Conservation (phyloP, 164 flowering plant species). For the Liquidambar formosana region DNA sequence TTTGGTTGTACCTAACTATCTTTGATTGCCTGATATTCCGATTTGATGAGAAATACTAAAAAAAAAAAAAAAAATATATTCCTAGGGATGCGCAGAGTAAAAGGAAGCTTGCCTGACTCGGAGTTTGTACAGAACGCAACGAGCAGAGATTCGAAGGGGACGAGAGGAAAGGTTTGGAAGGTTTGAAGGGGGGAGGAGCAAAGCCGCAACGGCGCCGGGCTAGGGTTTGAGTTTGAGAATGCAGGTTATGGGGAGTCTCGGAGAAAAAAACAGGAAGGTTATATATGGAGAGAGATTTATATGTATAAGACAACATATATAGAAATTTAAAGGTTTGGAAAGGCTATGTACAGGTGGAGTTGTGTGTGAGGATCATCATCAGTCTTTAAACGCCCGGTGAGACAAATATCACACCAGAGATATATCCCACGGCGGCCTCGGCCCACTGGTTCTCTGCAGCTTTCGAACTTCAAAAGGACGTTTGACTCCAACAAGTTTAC, state of each 20-base stretch:
- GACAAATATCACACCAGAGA: not conserved
- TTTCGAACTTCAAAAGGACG: not conserved
- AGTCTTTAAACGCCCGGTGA: too few relatives aligned
- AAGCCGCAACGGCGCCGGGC: not conserved
- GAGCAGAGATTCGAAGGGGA: not conserved
- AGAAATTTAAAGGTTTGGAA: not conserved
- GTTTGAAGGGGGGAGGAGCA: not conserved
- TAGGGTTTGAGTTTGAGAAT: slow-evolving; percentile 3
- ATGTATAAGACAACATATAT: not conserved
- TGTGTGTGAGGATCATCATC: slow-evolving; percentile 14
- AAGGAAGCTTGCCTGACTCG: not conserved
- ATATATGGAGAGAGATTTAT: not conserved
- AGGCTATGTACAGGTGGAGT: slow-evolving; percentile 17
- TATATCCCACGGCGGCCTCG: not conserved
- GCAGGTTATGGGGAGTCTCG: not conserved
- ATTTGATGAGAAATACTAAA: not conserved
- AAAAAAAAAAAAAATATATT: too few relatives aligned
- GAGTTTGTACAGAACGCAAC: too few relatives aligned
- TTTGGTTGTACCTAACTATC: too few relatives aligned
- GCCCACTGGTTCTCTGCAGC: not conserved
- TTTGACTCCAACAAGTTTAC: not conserved
- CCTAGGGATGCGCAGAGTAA: not conserved
- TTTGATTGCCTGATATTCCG: not conserved
- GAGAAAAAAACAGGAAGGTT: not conserved
- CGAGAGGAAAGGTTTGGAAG: not conserved